Conservation (phyloP, 2,329 filamentous ascomycete species). For the Penicillium occitanis region DNA sequence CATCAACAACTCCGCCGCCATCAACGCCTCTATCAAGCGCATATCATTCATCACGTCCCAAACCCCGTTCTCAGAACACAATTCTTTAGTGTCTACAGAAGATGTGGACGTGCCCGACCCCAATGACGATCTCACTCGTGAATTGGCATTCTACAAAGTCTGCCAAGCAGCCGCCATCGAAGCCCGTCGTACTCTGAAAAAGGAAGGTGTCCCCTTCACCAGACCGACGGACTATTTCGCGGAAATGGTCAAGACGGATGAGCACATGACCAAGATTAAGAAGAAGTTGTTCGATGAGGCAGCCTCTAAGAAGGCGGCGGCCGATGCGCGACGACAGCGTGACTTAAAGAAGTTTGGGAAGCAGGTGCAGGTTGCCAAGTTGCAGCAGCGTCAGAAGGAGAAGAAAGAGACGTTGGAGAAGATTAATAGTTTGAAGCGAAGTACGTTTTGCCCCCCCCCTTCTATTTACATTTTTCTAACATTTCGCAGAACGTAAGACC, state of each 20-base stretch:
- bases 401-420: slow-evolving; percentile 94
- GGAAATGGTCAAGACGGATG: slow-evolving; percentile 98
- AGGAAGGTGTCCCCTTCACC: slow-evolving; percentile 81
- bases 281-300: slow-evolving; percentile 90
- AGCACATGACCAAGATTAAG: slow-evolving; percentile 97
- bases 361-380: slow-evolving; percentile 92
- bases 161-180: slow-evolving; percentile 74
- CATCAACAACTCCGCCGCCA: slow-evolving; percentile 93
- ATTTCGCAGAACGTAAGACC: slow-evolving; percentile 70
- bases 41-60: slow-evolving; percentile 55
- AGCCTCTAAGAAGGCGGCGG: slow-evolving; percentile 84
- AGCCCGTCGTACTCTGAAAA: slow-evolving; percentile 71
- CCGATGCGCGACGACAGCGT: slow-evolving; percentile 85
- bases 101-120: slow-evolving; percentile 76
- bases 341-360: slow-evolving; percentile 99
- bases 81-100: slow-evolving; percentile 68
- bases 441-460: slow-evolving; percentile 58
- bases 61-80: slow-evolving; percentile 79
- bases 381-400: slow-evolving; percentile 89
- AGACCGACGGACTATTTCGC: slow-evolving; percentile 94
- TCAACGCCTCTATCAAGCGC: slow-evolving; percentile 75
- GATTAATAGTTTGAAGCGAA: slow-evolving; percentile 92
- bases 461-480: background rate
- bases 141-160: slow-evolving; percentile 91
- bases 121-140: slow-evolving; percentile 87